Evolutionary conservation across 2,329 filamentous ascomycete species (phyloP).

Genomic region (Knoxdaviesia capensis): DNA sequence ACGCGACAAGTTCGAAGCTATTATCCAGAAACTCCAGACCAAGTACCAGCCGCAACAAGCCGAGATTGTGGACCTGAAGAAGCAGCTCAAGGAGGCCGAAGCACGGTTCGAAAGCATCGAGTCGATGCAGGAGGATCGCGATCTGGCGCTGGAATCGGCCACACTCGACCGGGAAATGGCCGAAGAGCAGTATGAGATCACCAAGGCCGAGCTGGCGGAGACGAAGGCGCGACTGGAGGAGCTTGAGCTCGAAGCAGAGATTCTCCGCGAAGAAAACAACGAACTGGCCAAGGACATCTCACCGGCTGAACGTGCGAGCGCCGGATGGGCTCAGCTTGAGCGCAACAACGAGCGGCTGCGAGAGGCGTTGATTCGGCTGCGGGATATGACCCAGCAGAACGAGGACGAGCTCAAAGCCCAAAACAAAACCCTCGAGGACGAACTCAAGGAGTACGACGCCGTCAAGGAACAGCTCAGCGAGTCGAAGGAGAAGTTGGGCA

Average conservation of each 20-base stretch:
- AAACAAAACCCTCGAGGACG: constrained; percentile 52
- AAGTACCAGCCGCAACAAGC: constrained; percentile 75
- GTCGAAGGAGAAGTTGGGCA: constrained; percentile 51
- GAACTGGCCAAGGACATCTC: constrained; percentile 72
- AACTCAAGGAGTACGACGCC: constrained; percentile 44
- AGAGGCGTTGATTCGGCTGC: constrained; percentile 64
- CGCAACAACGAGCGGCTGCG: constrained; percentile 72
- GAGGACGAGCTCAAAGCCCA: constrained; percentile 62
- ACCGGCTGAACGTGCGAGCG: constrained; percentile 67
- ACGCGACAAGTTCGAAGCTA: constrained; percentile 56
- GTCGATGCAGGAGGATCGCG: constrained; percentile 63
- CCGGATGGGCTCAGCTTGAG: constrained; percentile 83
- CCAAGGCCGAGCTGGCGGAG: constrained; percentile 61
- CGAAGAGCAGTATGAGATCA: constrained; percentile 70
- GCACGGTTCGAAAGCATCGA: constrained; percentile 31
- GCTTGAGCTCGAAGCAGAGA: constrained; percentile 69
- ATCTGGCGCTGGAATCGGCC: constrained; percentile 67
- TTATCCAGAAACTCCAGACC: constrained; percentile 77
- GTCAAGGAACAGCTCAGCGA: constrained; percentile 51
- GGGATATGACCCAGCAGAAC: constrained; percentile 72
- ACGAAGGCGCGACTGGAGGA: constrained; percentile 64
- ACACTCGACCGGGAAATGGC: constrained; percentile 90
- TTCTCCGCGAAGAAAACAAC: constrained; percentile 69
- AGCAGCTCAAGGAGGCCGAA: constrained; percentile 59
- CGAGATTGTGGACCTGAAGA: constrained; percentile 58